Base-by-base conservation (phyloP, 768 basidiomycete genomes). In the Sporobolomyces roseus region DNA sequence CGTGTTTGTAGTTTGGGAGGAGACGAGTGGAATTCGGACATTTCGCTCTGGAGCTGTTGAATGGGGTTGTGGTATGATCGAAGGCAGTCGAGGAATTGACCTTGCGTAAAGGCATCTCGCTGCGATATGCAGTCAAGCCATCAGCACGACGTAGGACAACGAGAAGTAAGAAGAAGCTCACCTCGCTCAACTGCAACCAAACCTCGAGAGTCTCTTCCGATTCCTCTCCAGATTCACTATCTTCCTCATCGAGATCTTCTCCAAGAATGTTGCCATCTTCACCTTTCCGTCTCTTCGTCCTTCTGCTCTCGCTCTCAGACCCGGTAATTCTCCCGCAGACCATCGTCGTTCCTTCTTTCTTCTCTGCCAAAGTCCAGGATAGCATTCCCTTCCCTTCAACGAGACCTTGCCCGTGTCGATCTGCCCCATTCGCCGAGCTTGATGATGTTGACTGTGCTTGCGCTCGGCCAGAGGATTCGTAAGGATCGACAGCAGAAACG, bases 381-480 rank as follows among this genome's bases (percentile, higher is more conserved):
- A 73, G 60, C 72, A 73, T 73, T 14, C 72, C 68, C 32, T 73
- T 73, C 30, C 72, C 72, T 54, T 73, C 72, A n/a, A 73, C 68
- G 35, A 73, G 53, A 23, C 51, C 64, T 25, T 13, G 4, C 13
- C 32, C 65, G 25, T 38, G 3, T 7, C 45, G 3, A 13, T n/a
- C 38, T 21, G 45, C 21, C 23, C 45, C 38, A 46, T 10, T 13
- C 12, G 45, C 6, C 45, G 45, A 10, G 21, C 6, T 21, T 2
- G 63, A 4, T 25, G 56, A 48, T 5, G 17, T 43, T 30, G 49
- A 25, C 4, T 10, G 14, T 5, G 21, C 46, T 23, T 30, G 38
- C 2, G 30, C 49, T 3, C 54, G 66, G 19, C 36, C 43, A 8
- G 56, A 67, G 2, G 65, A 55, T 53, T 73, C 72, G 66, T 70